These are phyloP conservation scores for Paramecium primaurelia DNA, from an alignment of 73 alveolate genomes.

Conservation along the genomic window DNA sequence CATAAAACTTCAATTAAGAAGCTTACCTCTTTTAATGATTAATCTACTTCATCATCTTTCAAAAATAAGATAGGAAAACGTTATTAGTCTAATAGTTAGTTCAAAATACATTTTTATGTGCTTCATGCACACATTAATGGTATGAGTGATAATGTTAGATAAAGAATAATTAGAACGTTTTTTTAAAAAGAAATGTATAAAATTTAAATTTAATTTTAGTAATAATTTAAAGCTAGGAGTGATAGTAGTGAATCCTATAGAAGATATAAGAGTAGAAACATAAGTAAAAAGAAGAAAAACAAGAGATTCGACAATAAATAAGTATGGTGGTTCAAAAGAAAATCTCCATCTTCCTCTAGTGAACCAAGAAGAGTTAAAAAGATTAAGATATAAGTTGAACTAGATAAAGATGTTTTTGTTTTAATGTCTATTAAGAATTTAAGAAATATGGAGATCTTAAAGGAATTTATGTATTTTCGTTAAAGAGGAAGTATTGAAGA, in stretches of 20 bases:
- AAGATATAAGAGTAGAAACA: background rate
- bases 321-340: background rate
- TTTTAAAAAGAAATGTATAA: background rate
- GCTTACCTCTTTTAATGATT: background rate
- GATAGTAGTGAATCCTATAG: constrained; percentile 12
- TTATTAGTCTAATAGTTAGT: background rate
- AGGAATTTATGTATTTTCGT: constrained; percentile 18
- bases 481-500: constrained; percentile 20
- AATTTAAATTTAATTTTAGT: background rate
- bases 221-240: constrained; percentile 27
- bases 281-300: background rate
- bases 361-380: background rate
- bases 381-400: constrained; percentile 2
- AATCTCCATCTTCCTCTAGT: background rate
- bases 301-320: background rate
- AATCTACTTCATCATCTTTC: constrained; percentile 19
- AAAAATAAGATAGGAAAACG: background rate
- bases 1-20: background rate
- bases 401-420: constrained; percentile 33
- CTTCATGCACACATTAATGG: constrained; percentile 26
- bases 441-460: constrained; percentile 45
- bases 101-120: constrained; percentile 7
- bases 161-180: constrained; percentile 7
- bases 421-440: constrained; percentile 4
- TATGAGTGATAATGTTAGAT: constrained; percentile 16